Percentiles rank a stretch among this genome's conserved stretches.
These are phyloP conservation scores for Astragalus glycyphyllos DNA, from an alignment of 306 rosid species.

Conservation along the genomic window DNA sequence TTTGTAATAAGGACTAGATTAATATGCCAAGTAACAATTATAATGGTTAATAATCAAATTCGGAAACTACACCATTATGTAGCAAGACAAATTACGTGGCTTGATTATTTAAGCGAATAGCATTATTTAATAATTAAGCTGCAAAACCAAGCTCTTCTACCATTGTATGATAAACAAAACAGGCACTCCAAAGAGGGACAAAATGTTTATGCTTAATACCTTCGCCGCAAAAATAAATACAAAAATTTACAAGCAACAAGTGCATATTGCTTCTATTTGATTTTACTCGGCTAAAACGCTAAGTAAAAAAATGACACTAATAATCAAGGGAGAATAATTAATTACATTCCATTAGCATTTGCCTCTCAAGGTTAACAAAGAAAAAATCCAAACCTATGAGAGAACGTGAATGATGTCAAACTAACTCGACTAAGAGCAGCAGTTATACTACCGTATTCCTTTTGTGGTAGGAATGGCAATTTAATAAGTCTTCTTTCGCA, in stretches of 20 bases:
- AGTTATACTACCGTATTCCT: slow-evolving; percentile 38
- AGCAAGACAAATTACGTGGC: too few relatives aligned
- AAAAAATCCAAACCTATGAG: slow-evolving; percentile 40
- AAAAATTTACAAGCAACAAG: slow-evolving; percentile 34
- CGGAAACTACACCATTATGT: too few relatives aligned
- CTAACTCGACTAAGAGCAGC: slow-evolving; percentile 43
- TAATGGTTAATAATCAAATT: too few relatives aligned
- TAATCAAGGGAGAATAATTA: slow-evolving; percentile 16
- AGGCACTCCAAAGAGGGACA: slow-evolving; percentile 13
- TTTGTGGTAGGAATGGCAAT: slow-evolving; percentile 16
- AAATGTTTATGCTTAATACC: slow-evolving; percentile 28
- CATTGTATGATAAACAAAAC: slow-evolving; percentile 31
- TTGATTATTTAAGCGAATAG: background rate
- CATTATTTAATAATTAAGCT: background rate
- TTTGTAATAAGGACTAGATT: too few relatives aligned
- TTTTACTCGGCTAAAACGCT: slow-evolving; percentile 4
- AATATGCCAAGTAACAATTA: too few relatives aligned
- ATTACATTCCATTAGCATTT: slow-evolving; percentile 36
- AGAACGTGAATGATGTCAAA: slow-evolving; percentile 44
- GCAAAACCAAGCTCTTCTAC: slow-evolving; percentile 21
- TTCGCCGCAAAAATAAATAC: background rate
- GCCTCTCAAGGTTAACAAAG: slow-evolving; percentile 22
- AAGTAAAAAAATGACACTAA: slow-evolving; percentile 37
- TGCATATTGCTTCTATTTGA: slow-evolving; percentile 38
- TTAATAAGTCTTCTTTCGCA: slow-evolving; percentile 88